Conservation (phyloP, 2,329 filamentous ascomycete species). For the Fusarium sp. region DNA sequence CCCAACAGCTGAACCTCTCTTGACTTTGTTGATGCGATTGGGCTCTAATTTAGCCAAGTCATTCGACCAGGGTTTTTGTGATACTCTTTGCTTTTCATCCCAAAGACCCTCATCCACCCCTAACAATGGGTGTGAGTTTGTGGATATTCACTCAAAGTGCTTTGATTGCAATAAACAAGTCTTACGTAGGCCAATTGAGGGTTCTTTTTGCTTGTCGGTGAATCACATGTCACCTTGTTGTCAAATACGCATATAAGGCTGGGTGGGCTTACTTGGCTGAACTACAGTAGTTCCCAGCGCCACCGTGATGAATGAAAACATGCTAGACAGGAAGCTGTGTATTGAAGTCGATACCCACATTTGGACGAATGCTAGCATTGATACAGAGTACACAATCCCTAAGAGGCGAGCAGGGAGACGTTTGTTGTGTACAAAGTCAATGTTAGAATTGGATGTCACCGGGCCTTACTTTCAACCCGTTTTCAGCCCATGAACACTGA, state of each 20-base stretch:
- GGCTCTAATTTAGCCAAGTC: constrained; percentile 2
- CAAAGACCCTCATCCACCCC: background rate
- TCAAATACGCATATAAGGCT: constrained; percentile 9
- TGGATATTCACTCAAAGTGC: background rate
- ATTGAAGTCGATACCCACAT: background rate
- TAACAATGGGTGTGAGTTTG: background rate
- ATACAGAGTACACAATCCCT: background rate
- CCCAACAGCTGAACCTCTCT: constrained; percentile 1
- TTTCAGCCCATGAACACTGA: background rate
- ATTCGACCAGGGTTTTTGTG: constrained; percentile 12
- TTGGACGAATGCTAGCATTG: background rate
- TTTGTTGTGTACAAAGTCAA: background rate
- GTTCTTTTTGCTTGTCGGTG: background rate
- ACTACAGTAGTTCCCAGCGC: background rate
- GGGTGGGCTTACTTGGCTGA: background rate
- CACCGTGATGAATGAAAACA: background rate
- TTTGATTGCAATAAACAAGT: background rate
- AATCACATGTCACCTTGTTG: background rate
- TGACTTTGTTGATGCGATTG: constrained; percentile 7
- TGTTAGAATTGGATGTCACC: background rate
- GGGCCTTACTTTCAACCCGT: background rate
- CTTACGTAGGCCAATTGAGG: no score
- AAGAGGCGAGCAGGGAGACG: background rate
- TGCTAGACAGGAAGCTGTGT: background rate
- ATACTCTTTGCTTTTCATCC: constrained; percentile 2